Evolutionary conservation across 2,329 filamentous ascomycete genomes (phyloP), one percentile per base, ranked within the genome.

Genomic region (Lasiodiplodia theobromae): DNA sequence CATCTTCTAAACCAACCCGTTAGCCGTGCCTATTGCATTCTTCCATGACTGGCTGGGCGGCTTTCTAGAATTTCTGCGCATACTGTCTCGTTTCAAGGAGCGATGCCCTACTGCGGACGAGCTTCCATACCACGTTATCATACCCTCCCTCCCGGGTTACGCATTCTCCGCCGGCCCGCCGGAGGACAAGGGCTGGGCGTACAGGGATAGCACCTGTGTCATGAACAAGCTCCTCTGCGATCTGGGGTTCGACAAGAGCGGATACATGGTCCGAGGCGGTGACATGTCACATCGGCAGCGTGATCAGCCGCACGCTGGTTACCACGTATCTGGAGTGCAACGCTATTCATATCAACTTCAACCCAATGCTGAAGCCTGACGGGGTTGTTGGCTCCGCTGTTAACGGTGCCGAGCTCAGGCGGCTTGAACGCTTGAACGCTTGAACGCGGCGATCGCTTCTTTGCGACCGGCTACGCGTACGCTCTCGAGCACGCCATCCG

Each of bases 221-320:
- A 77, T 88, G 64, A 78, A 88, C 74, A 77, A 81, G 34, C 71
- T 89, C n/a, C 88, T 89, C 86, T 67, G 82, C 5, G 80, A 81
- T 0, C 80, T 89, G 0, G 87, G 87, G 0, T 87, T 89, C 68
- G 78, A 76, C 0, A 86, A 89, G 72, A 87, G 88, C 7, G 87
- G 87, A 14, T 87, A 90, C 72, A 76, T 89, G 1, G 85, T 10
- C 16, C 21, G 6, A 18, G 47, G 47, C 47, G 47, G 47, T 10
- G 47, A 10, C 18, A 28, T 28, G 47, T 10, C 8, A 21, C 18
- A 28, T 28, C 28, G 28, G 5, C 28, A 28, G 28, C 4, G 28
- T 28, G 28, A 28, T 28, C 28, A 28, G 28, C 28, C 4, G 28
- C 28, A 28, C 28, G 28, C 28, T 28, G 28, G 28, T 28, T 28